Base-by-base conservation (phyloP, 257 asterid genomes). In the Rhazya stricta region DNA sequence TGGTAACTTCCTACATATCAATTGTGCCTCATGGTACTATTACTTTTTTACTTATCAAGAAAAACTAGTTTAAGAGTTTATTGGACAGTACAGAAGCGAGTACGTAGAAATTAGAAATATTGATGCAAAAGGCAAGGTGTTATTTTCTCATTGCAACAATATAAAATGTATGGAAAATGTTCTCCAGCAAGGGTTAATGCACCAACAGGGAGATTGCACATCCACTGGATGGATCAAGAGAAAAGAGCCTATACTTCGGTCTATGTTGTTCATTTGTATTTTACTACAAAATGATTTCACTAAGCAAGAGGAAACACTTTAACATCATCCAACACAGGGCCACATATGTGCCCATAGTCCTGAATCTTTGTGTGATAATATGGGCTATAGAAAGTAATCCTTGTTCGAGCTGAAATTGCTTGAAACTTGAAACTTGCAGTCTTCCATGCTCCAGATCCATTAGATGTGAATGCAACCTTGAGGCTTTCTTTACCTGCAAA, bases 271-370 rank as follows among this genome's bases (percentile, higher is more conserved):
- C 50, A 66, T 37, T 23, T 66, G 50, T 13, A 30, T 60, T n/a
- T 60, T 66, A 42, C 27, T 2, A 29, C n/a, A 9, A 29, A 61
- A 62, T 62, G 37, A 43, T 30, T n/a, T 3, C 65, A 67, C 79
- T 85, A 80, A 45, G 73, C 62, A 69, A 80, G 58, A 32, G 76
- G 86, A 65, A 87, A 84, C 69, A 91, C 90, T 87, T 80, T 85
- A 71, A 91, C 89, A 87, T 87, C 77, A 80, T 91, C 96, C 74
- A 91, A n/a, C 68, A 91, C 86, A 46, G 96, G 95, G 21, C 96
- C 96, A 75, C 97, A 90, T 7, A 80, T 15, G 37, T 86, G 90
- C 41, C 90, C 87, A 29, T 67, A 90, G 77, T 90, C 97, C 23
- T 84, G 60, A 71, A 85, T 19, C 34, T 58, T 87, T 0, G 93